Percentiles rank a stretch among this genome's conserved stretches.
phyloP scores from a whole-genome alignment of 2,329 filamentous ascomycete genomes.

The Sporothrix dimorphospora region DNA sequence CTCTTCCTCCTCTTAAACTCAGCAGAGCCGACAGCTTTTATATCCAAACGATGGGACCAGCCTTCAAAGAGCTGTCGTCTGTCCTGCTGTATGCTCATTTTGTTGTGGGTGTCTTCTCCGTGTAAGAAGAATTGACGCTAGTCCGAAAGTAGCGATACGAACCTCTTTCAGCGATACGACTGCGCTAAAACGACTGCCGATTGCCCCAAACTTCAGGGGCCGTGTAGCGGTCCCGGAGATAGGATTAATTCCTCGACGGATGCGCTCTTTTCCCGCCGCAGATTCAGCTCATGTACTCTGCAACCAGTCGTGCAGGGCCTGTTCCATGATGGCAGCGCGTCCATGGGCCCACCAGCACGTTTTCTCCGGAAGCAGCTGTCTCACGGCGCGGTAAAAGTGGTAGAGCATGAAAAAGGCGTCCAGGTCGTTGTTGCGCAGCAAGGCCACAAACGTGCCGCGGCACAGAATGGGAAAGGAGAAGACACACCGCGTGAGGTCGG shows the following conservation, averaged over 20 bases:
- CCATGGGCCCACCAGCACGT: slow-evolving; percentile 32
- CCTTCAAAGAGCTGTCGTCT: not conserved
- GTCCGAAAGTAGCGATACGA: slow-evolving; percentile 23
- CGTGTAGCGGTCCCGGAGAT: not conserved
- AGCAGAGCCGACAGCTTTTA: not conserved
- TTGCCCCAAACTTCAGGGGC: not conserved
- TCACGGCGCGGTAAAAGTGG: slow-evolving; percentile 33
- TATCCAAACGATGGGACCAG: not conserved
- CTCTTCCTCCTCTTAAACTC: not conserved
- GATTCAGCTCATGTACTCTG: not conserved
- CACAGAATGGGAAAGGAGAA: slow-evolving; percentile 31
- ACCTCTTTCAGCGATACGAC: not conserved
- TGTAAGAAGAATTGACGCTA: slow-evolving; percentile 7
- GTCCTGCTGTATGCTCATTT: not conserved
- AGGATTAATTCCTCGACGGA: not conserved
- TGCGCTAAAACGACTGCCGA: not conserved
- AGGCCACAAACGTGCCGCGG: slow-evolving; percentile 27
- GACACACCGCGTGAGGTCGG: slow-evolving; percentile 29
- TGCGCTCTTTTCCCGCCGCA: not conserved
- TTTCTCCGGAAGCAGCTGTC: slow-evolving; percentile 24
- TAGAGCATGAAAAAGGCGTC: slow-evolving; percentile 31
- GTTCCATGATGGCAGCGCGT: slow-evolving; percentile 27
- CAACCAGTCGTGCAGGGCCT: slow-evolving; percentile 23
- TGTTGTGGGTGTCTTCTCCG: slow-evolving; percentile 15
- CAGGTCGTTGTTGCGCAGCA: slow-evolving; percentile 27